Percentiles rank a stretch among this genome's conserved stretches.
phyloP scores from a whole-genome alignment of 192 early-diverging fungal species.

The Obelidium mucronatum region DNA sequence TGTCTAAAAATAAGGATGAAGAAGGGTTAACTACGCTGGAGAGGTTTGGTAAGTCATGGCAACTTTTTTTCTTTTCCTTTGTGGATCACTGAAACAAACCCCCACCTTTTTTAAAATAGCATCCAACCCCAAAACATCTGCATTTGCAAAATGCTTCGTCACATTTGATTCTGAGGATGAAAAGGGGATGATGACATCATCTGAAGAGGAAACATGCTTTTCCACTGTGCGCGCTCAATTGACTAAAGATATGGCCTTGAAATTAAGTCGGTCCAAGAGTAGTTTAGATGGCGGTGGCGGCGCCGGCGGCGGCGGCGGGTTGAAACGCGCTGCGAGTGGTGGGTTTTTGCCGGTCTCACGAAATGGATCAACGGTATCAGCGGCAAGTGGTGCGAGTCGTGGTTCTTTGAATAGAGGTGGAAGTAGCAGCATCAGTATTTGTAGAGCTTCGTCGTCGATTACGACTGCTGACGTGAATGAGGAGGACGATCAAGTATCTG shows the following conservation, averaged over 20 bases:
- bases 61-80: background rate
- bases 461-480: no score
- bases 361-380: no score
- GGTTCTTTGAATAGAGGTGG: no score
- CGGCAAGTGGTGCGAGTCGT: no score
- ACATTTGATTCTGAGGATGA: slow-evolving; percentile 19
- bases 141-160: slow-evolving; percentile 49
- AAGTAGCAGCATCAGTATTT: no score
- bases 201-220: slow-evolving; percentile 26
- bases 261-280: no score
- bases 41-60: background rate
- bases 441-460: no score
- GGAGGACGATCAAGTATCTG: no score
- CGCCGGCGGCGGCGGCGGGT: no score
- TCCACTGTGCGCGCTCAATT: background rate
- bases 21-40: slow-evolving; percentile 16
- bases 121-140: slow-evolving; percentile 41
- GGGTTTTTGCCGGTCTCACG: no score
- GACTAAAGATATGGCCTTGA: background rate
- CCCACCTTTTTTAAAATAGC: slow-evolving; percentile 16
- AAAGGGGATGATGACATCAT: slow-evolving; percentile 22
- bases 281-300: no score
- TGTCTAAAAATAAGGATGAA: slow-evolving; percentile 13
- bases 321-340: no score
- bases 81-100: background rate